These are phyloP conservation scores for Penicillium egyptiacum DNA, from an alignment of 495 filamentous ascomycete species.

Conservation along the genomic window DNA sequence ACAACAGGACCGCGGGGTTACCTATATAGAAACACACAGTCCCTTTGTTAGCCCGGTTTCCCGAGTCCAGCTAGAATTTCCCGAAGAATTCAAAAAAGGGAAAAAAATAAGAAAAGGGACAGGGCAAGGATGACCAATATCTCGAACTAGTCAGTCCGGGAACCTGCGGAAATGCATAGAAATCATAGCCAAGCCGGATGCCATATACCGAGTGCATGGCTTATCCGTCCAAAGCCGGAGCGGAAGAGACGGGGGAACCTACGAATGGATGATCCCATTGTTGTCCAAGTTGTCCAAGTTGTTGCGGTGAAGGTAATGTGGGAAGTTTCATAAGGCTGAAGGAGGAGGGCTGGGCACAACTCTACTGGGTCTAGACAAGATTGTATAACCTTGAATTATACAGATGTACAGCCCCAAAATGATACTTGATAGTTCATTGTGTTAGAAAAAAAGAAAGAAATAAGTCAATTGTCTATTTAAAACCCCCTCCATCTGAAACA, in stretches of 20 bases:
- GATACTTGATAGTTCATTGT: not conserved
- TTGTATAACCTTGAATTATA: not conserved
- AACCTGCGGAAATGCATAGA: slow-evolving; percentile 29
- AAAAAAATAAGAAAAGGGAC: slow-evolving; percentile 6
- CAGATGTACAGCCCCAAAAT: not conserved
- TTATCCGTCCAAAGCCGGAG: slow-evolving; percentile 13
- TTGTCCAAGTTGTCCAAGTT: not conserved
- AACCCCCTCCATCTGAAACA: not conserved
- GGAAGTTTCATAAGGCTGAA: not conserved
- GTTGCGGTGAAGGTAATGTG: slow-evolving; percentile 1
- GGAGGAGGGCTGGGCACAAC: not conserved
- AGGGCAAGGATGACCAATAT: slow-evolving; percentile 1
- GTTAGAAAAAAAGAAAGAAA: not conserved
- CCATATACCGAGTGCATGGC: slow-evolving; percentile 13
- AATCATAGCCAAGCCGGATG: slow-evolving; percentile 20
- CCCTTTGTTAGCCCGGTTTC: slow-evolving; percentile 20
- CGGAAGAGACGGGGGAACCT: slow-evolving; percentile 27
- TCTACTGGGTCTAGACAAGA: not conserved
- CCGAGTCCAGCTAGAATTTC: slow-evolving; percentile 27
- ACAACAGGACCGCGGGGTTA: slow-evolving; percentile 17
- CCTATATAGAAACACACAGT: slow-evolving; percentile 21
- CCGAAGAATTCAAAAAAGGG: slow-evolving; percentile 15
- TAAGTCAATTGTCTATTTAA: not conserved
- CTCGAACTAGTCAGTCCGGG: slow-evolving; percentile 28
- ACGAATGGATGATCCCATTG: slow-evolving; percentile 23